Conservation (phyloP, 1,284 basidiomycete species). For the Cutaneotrichosporon cutaneum region DNA sequence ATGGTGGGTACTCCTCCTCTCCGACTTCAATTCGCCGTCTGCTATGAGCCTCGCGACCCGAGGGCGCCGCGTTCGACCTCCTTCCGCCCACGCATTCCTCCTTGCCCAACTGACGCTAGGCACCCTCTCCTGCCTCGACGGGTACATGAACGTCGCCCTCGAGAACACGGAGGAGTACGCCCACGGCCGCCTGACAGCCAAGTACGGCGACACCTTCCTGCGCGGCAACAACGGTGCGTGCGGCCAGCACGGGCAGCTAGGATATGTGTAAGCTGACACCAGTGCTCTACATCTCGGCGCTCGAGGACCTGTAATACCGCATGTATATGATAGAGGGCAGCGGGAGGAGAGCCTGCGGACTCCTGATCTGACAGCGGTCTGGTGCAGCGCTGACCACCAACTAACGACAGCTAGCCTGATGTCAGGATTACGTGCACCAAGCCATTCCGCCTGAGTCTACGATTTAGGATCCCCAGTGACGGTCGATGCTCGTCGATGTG, state of each 20-base stretch:
- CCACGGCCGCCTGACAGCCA: conserved; percentile 77
- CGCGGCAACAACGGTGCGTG: conserved; percentile 91
- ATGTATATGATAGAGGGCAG: background rate
- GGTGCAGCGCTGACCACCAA: too few species aligned
- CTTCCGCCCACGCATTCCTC: background rate
- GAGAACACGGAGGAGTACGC: conserved; percentile 97
- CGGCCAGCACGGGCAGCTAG: background rate
- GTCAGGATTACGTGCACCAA: too few species aligned
- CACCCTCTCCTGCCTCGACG: conserved; percentile 92
- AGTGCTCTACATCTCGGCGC: conserved; percentile 8
- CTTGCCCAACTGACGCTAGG: conserved; percentile 58
- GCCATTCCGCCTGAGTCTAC: too few species aligned
- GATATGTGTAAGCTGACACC: conserved; percentile 1
- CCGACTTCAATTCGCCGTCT: background rate
- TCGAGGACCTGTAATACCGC: conserved; percentile 4
- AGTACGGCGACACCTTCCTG: conserved; percentile 92
- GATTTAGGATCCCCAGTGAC: too few species aligned
- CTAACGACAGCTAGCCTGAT: too few species aligned
- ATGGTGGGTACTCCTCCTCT: conserved; percentile 61
- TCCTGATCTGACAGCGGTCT: too few species aligned
- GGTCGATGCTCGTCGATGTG: too few species aligned
- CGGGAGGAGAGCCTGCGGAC: too few species aligned
- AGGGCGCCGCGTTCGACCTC: too few species aligned
- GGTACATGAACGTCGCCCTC: conserved; percentile 97
- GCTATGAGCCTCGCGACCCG: too few species aligned